Evolutionary conservation across 441 rosid species (phyloP).

Genomic region (Syzygium malaccense): DNA sequence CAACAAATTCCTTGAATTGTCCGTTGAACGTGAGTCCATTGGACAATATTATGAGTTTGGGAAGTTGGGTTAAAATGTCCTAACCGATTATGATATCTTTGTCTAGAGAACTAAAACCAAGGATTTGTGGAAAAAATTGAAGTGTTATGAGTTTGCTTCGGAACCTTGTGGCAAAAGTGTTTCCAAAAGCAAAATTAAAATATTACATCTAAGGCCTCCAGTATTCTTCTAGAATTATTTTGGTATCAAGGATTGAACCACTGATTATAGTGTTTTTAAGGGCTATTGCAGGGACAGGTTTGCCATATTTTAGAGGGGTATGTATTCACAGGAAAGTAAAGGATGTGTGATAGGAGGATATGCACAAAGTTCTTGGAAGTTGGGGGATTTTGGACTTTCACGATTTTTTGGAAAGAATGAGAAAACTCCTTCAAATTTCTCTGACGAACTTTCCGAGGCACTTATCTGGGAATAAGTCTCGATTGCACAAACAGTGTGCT

Average conservation of each 20-base stretch:
- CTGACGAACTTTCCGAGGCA: neutral
- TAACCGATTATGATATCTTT: no score
- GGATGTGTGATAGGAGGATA: neutral
- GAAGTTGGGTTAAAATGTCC: neutral
- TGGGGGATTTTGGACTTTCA: neutral
- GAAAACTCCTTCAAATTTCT: no score
- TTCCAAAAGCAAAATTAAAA: neutral
- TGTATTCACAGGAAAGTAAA: no score
- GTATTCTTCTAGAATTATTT: neutral
- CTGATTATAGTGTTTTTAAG: neutral
- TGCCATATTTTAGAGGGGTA: neutral
- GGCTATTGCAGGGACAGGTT: neutral
- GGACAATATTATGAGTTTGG: neutral
- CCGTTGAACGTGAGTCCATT: neutral
- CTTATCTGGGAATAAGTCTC: neutral
- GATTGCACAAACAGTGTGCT: neutral
- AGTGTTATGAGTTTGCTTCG: no score
- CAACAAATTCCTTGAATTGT: neutral
- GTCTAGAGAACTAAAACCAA: neutral
- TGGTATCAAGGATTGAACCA: neutral
- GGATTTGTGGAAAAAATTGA: neutral
- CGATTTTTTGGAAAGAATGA: neutral
- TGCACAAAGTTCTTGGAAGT: neutral
- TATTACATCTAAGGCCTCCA: neutral
- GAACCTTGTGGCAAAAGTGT: neutral